Evolutionary conservation across 148 eudicot species (phyloP).

Genomic region (Rhododendron ferrugineum): DNA sequence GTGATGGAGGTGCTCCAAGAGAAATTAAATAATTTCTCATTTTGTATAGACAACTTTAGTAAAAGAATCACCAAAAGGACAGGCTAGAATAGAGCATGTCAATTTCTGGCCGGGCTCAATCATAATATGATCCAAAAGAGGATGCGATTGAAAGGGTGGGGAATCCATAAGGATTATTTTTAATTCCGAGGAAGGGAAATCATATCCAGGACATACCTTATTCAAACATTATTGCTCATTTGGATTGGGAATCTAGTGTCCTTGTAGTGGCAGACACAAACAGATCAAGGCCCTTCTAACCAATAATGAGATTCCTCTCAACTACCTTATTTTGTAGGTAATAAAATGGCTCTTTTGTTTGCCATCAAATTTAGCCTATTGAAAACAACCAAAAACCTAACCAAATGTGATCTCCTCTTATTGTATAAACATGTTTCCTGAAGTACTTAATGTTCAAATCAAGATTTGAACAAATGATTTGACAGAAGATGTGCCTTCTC

Average conservation of each 20-base stretch:
- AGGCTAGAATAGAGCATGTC: not conserved
- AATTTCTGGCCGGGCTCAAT: not conserved
- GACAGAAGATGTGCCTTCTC: not conserved
- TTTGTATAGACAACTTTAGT: not conserved
- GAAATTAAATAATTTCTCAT: not conserved
- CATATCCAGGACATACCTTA: not conserved
- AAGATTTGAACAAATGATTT: not conserved
- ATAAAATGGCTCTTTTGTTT: not conserved
- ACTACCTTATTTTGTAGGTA: not conserved
- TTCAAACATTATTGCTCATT: slow-evolving; percentile 5
- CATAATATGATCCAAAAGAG: not conserved
- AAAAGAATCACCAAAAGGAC: not conserved
- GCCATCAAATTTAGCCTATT: not conserved
- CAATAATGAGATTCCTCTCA: slow-evolving; percentile 2
- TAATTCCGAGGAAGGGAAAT: not conserved
- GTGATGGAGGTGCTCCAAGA: not conserved
- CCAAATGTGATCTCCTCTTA: not conserved
- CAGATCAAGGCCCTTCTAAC: not conserved
- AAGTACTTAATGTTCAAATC: not conserved
- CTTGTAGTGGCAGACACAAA: slow-evolving; percentile 34
- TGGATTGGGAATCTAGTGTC: slow-evolving; percentile 31
- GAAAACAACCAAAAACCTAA: not conserved
- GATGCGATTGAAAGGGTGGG: not conserved
- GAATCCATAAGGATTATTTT: not conserved
- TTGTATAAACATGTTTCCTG: not conserved